Evolutionary conservation across 31 red algal genomes (phyloP), one percentile per base, ranked within the genome.

Genomic region (Odonthalia washingtoniensis): DNA sequence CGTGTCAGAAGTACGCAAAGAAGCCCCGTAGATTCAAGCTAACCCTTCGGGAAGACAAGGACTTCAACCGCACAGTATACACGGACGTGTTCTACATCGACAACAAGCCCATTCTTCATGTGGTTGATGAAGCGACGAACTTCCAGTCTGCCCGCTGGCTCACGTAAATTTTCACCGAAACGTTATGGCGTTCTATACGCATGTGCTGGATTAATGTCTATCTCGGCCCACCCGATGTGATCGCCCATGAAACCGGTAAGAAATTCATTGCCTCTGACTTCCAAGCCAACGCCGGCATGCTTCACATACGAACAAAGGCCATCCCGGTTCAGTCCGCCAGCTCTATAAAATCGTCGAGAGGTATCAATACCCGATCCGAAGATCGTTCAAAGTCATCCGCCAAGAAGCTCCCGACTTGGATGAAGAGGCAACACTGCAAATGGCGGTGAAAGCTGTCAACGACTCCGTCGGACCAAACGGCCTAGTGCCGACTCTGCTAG

Each of bases 61-160:
- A 0, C 4, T 75, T 75, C 69, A 86, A 86, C 37, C 69, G 75
- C 0, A 86, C 18, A 14, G 67, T 86, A 30, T 75, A 52, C 40
- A 39, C 36, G 32, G 46, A 75, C 61, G 40, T 86, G n/a, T 52
- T 74, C 40, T 45, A 39, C n/a, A n/a, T n/a, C n/a, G n/a, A n/a
- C n/a, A n/a, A n/a, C n/a, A n/a, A n/a, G n/a, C n/a, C n/a, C n/a
- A 49, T 86, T 57, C 82, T 86, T 17, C 82, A 86, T 75, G 68
- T 76, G 0, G 72, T 86, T 57, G 82, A 86, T 35, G 82, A 86
- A 57, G 36, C 70, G 17, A 86, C 82, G n/a, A 49, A 53, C 27
- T 86, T 52, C 52, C 82, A 75, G 46, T 21, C 70, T 0, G 82
- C 82, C 28, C 65, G 67, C 12, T 86, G 70, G 82, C 49, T 86